Evolutionary conservation across 805 yeast genomes (phyloP).

Genomic region (Ogataea kodamae): DNA sequence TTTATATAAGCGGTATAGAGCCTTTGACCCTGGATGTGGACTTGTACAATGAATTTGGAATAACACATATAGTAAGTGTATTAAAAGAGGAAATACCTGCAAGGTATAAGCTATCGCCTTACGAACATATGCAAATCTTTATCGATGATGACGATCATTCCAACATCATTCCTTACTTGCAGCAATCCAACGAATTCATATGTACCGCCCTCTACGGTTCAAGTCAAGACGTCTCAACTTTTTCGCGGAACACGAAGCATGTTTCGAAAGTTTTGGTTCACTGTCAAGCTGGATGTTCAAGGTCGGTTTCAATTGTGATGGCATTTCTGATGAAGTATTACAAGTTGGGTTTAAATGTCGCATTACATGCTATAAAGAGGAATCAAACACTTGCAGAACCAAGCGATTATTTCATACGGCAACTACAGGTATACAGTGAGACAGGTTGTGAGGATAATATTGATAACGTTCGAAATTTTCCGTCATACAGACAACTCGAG

Average conservation of each 20-base stretch:
- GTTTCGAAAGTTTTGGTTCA: conserved; percentile 46
- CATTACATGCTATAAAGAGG: conserved; percentile 72
- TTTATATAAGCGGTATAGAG: conserved; percentile 70
- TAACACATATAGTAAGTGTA: conserved; percentile 71
- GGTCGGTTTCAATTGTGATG: conserved; percentile 44
- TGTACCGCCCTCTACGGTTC: conserved; percentile 55
- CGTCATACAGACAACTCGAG: conserved; percentile 43
- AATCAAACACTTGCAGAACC: conserved; percentile 62
- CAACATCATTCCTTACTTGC: conserved; percentile 61
- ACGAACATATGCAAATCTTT: conserved; percentile 56
- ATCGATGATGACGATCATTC: conserved; percentile 70
- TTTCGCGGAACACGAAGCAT: conserved; percentile 33
- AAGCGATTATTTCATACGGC: conserved; percentile 70
- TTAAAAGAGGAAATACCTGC: conserved; percentile 61
- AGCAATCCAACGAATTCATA: conserved; percentile 63
- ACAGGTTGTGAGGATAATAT: conserved; percentile 39
- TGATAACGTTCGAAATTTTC: conserved; percentile 10
- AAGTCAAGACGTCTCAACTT: conserved; percentile 21
- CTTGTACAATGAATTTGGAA: conserved; percentile 46
- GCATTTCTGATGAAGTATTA: conserved; percentile 52
- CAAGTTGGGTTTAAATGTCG: conserved; percentile 53
- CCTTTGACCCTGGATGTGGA: conserved; percentile 57
- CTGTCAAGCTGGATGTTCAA: conserved; percentile 50
- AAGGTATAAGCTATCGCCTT: conserved; percentile 41
- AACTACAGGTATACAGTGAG: conserved; percentile 59